Evolutionary conservation across 2,329 filamentous ascomycete genomes (phyloP).

Genomic region (Alternaria ethzedia): DNA sequence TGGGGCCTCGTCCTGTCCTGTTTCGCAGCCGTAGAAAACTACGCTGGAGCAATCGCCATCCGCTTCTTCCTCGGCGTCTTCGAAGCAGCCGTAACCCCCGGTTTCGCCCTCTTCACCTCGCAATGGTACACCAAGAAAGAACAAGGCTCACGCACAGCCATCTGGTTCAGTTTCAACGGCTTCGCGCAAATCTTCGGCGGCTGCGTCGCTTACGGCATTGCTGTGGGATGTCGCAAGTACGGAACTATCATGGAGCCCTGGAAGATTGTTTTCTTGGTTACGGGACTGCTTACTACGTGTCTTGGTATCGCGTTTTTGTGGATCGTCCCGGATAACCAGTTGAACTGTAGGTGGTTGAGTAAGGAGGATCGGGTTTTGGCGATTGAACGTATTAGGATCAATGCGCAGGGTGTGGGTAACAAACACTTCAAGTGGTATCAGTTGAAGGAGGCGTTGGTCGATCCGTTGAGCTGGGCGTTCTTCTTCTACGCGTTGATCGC

Average conservation of each 20-base stretch:
- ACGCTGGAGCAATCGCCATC: slow-evolving; percentile 66
- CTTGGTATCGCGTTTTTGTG: slow-evolving; percentile 55
- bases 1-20: slow-evolving; percentile 68
- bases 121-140: slow-evolving; percentile 77
- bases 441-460: slow-evolving; percentile 63
- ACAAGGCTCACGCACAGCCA: slow-evolving; percentile 66
- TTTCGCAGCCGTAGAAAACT: slow-evolving; percentile 68
- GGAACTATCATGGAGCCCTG: slow-evolving; percentile 67
- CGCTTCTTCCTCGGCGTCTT: slow-evolving; percentile 73
- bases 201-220: slow-evolving; percentile 68
- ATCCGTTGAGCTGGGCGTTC: slow-evolving; percentile 67
- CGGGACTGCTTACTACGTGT: slow-evolving; percentile 51
- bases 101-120: slow-evolving; percentile 70
- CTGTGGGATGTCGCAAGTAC: slow-evolving; percentile 60
- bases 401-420: slow-evolving; percentile 77
- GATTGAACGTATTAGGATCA: slow-evolving; percentile 73
- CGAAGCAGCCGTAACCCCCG: slow-evolving; percentile 72
- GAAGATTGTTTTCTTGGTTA: slow-evolving; percentile 64
- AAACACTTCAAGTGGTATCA: slow-evolving; percentile 74
- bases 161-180: slow-evolving; percentile 75
- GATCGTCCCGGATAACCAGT: slow-evolving; percentile 63
- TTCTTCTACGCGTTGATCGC: slow-evolving; percentile 63
- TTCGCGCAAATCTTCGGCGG: slow-evolving; percentile 68
- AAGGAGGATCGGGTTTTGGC: slow-evolving; percentile 71
- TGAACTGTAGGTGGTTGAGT: slow-evolving; percentile 68